Evolutionary conservation across 305 asterid species (phyloP).

Genomic region (Solanum aculeatissimum): DNA sequence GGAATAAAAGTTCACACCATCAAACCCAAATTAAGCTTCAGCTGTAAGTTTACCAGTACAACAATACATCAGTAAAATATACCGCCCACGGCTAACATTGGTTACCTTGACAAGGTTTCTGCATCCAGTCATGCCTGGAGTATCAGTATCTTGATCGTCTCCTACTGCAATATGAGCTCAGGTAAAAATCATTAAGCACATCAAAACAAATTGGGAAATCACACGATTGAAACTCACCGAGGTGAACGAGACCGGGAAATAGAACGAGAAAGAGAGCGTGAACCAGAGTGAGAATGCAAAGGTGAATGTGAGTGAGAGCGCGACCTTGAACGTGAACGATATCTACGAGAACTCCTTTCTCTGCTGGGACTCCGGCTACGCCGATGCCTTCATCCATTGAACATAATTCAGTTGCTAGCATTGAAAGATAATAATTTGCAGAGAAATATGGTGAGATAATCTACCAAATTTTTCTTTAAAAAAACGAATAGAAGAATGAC

Average conservation of each 20-base stretch:
- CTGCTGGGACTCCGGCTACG: slow-evolving; percentile 69
- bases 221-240: slow-evolving; percentile 23
- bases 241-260: slow-evolving; percentile 49
- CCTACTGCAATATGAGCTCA: slow-evolving; percentile 29
- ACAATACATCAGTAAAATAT: not conserved
- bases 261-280: slow-evolving; percentile 42
- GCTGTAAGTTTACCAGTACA: not conserved
- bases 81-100: not conserved
- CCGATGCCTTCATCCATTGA: slow-evolving; percentile 31
- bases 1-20: not conserved
- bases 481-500: not conserved
- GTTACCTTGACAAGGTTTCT: not conserved
- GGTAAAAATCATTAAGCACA: not conserved
- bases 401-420: not conserved
- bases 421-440: not conserved
- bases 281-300: slow-evolving; percentile 29
- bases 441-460: not conserved
- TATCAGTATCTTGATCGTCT: slow-evolving; percentile 54
- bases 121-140: not conserved
- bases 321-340: slow-evolving; percentile 41
- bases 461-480: not conserved
- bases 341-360: slow-evolving; percentile 40
- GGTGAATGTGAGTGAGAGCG: slow-evolving; percentile 33
- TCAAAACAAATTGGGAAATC: not conserved
- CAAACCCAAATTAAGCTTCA: not conserved